These are phyloP conservation scores for Prosopis cineraria DNA, from an alignment of 306 rosid genomes.

Conservation along the genomic window DNA sequence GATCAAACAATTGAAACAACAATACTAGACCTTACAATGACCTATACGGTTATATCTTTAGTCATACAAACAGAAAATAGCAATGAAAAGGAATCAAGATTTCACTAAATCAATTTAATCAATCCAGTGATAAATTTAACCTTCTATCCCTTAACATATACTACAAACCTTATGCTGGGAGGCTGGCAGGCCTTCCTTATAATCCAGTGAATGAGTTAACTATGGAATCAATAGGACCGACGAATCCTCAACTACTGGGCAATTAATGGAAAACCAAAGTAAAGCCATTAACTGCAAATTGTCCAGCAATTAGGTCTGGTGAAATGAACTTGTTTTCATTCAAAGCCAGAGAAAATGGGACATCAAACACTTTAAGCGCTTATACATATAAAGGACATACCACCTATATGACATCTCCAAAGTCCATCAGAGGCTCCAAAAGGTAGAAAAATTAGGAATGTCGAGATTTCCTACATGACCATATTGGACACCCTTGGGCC, in stretches of 20 bases:
- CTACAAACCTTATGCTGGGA: not conserved
- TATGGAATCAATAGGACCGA: conserved; percentile 8
- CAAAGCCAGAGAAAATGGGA: conserved; percentile 1
- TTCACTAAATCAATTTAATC: not conserved
- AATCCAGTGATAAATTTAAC: not conserved
- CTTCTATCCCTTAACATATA: not conserved
- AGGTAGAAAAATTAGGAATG: not conserved
- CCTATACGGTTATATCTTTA: not conserved
- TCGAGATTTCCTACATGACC: not conserved
- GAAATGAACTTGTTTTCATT: conserved; percentile 5
- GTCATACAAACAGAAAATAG: not conserved
- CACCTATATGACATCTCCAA: conserved; percentile 2
- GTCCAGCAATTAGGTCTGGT: not conserved
- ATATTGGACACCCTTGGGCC: not conserved
- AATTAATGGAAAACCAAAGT: conserved; percentile 6
- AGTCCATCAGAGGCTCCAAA: conserved; percentile 2
- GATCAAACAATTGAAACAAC: conserved; percentile 7
- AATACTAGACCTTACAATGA: not conserved
- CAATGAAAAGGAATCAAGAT: conserved; percentile 3
- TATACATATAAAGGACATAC: not conserved
- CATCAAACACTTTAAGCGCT: not conserved
- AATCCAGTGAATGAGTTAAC: conserved; percentile 1
- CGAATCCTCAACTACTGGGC: not conserved
- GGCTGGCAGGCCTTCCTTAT: not conserved
- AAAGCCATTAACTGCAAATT: not conserved